Conservation (phyloP, 2,329 filamentous ascomycete species). For the Talaromyces sp. region DNA sequence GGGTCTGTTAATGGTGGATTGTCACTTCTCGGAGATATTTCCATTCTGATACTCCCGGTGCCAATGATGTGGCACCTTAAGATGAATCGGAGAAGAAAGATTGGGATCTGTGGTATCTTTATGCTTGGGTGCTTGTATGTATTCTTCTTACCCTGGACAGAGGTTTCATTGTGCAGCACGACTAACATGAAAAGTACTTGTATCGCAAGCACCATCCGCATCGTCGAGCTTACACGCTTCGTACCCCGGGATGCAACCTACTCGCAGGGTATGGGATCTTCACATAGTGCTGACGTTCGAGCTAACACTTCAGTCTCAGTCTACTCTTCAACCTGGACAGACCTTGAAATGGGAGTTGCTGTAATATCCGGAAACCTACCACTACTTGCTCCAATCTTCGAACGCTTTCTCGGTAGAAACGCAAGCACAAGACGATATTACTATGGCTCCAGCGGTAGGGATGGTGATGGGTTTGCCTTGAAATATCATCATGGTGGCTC, state of each 20-base stretch:
- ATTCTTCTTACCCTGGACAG: neutral
- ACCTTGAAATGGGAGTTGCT: constrained; percentile 3
- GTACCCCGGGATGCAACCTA: neutral
- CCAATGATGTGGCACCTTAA: constrained; percentile 2
- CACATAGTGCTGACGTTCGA: neutral
- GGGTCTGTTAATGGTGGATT: constrained; percentile 1
- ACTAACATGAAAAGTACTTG: neutral
- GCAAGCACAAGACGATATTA: neutral
- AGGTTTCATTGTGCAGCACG: too few species aligned
- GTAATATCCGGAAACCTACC: constrained; percentile 7
- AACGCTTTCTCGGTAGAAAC: neutral
- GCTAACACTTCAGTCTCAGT: neutral
- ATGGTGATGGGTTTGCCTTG: neutral
- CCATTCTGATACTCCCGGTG: neutral
- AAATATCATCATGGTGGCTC: neutral
- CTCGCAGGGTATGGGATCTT: neutral
- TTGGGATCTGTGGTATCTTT: constrained; percentile 4
- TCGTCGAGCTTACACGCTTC: neutral
- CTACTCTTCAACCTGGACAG: constrained; percentile 4
- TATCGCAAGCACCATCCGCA: neutral
- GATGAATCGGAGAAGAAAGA: constrained; percentile 4
- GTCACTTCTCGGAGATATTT: neutral
- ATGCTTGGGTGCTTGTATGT: constrained; percentile 5
- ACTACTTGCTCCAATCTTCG: neutral
- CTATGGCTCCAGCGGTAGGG: neutral